phyloP scores from a whole-genome alignment of 202 grass and related monocot species.

The Digitaria exilis region DNA sequence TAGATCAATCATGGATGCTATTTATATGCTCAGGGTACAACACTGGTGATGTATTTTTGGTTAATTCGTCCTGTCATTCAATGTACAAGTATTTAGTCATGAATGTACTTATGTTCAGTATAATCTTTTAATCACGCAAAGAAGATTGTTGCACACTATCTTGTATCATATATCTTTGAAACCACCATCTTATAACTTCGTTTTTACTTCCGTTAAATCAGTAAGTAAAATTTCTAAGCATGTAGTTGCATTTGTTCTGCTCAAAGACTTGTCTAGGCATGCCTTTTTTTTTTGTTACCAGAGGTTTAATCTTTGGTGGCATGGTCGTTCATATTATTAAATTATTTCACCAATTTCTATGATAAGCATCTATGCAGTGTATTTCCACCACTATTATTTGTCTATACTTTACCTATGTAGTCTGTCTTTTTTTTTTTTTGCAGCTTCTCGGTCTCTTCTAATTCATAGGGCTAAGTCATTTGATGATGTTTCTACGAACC shows the following conservation, averaged over 20 bases:
- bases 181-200: background rate
- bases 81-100: conserved; percentile 6
- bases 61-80: conserved; percentile 27
- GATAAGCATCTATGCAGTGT: background rate
- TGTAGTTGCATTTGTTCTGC: background rate
- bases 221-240: conserved; percentile 9
- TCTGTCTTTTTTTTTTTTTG: conserved; percentile 25
- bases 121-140: background rate
- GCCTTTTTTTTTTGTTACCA: conserved; percentile 17
- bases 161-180: conserved; percentile 23
- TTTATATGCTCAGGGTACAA: conserved; percentile 17
- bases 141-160: background rate
- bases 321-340: conserved; percentile 4
- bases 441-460: conserved; percentile 77
- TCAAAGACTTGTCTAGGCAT: background rate
- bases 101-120: background rate
- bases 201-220: background rate
- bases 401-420: background rate
- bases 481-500: conserved; percentile 81
- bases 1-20: background rate
- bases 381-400: conserved; percentile 26
- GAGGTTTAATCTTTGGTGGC: background rate
- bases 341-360: conserved; percentile 17
- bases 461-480: conserved; percentile 83
- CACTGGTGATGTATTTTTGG: background rate